Evolutionary conservation across 192 early-diverging fungal genomes (phyloP), one percentile per base, ranked within the genome.

Genomic region (Cladochytrium replicatum): DNA sequence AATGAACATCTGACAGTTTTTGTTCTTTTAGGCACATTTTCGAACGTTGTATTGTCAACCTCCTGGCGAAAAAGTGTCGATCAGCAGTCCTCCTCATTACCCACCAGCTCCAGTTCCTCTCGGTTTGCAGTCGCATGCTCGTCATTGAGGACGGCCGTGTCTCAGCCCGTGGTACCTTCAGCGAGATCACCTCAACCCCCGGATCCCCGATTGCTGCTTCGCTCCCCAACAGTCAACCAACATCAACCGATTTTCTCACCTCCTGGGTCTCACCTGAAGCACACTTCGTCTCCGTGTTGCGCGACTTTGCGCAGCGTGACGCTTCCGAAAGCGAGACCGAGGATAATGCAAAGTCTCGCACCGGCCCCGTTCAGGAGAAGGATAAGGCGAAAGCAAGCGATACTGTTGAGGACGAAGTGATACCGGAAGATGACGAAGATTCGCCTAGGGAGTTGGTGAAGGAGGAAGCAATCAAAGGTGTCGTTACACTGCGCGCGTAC

Each of bases 81-180:
- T n/a, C n/a, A n/a, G n/a, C 34, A 1, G 29, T 25, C 21, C n/a
- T 60, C n/a, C 38, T 60, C 8, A 44, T 60, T n/a, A 60, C 53
- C 8, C 58, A 60, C 43, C 58, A 60, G 19, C 27, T 58, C 9
- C 58, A 60, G 31, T 58, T 60, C 44, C 54, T 72, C 9, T 6
- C 17, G 5, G 48, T 30, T 13, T 64, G 60, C 39, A 61, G 66
- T 38, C 44, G 31, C 13, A 53, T 75, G 1, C 7, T 72, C 27
- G 34, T 75, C 22, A 31, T 73, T 2, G 58, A 73, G 40, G 42
- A 49, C 25, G 71, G 71, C 1, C n/a, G 46, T 38, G 15, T 60
- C 32, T 38, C 24, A 6, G 53, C 48, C 2, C 27, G 32, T 15
- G 70, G 66, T 4, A 29, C 50, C 3, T 72, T 58, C 47, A 48